phyloP scores from a whole-genome alignment of 345 rosid genomes.

The Physaria fendleri region DNA sequence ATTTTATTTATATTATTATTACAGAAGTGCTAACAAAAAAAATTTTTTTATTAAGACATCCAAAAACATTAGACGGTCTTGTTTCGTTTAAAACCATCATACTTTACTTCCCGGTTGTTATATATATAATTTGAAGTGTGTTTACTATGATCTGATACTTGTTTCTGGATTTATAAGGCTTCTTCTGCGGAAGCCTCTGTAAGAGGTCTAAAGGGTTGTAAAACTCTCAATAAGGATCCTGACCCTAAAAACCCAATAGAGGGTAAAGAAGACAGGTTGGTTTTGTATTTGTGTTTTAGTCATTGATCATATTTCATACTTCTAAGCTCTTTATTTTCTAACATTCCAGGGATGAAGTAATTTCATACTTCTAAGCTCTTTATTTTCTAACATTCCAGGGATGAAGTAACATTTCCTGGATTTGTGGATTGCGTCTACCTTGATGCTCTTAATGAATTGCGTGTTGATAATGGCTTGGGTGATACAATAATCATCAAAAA shows the following conservation, averaged over 20 bases:
- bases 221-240: conserved; percentile 81
- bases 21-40: no score
- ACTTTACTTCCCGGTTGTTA: no score
- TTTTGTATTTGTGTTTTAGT: neutral
- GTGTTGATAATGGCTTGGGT: conserved; percentile 85
- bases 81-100: no score
- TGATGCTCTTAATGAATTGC: conserved; percentile 54
- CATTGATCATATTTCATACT: no score
- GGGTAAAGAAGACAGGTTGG: conserved; percentile 82
- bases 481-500: conserved; percentile 50
- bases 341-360: conserved; percentile 61
- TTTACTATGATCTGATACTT: neutral
- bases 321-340: conserved; percentile 22
- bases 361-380: conserved; percentile 24
- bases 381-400: conserved; percentile 44
- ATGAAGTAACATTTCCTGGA: conserved; percentile 69
- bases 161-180: conserved; percentile 48
- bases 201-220: conserved; percentile 80
- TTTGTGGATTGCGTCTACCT: conserved; percentile 88
- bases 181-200: conserved; percentile 67
- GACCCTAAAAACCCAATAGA: conserved; percentile 79
- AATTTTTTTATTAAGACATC: no score
- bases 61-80: no score
- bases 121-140: neutral
- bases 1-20: no score